Base-by-base conservation (phyloP, 2,329 filamentous ascomycete genomes). In the Aspergillus melleus region DNA sequence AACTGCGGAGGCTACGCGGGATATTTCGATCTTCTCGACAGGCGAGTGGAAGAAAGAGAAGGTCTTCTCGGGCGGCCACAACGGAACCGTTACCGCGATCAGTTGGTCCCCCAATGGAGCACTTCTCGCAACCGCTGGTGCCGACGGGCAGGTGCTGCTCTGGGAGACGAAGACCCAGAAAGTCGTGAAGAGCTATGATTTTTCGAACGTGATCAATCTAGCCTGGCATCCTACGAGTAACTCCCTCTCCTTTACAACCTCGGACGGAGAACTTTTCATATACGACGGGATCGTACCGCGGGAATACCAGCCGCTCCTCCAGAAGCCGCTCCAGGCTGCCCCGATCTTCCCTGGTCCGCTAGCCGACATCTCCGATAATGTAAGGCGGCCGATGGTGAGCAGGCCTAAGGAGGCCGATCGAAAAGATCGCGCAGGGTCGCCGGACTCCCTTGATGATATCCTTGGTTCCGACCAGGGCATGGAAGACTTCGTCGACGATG, bases 21-120 rank as follows among this genome's bases (percentile, higher is more conserved):
- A 96, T 72, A 87, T 96, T 29, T 90, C 96, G 70, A 86, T 97
- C 44, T 85, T 97, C 58, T 96, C 94, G n/a, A 88, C 88, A 62
- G 87, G 86, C 55, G 92, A 97, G 73, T 97, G 94, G 90, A 90
- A 92, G 72, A 89, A 90, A 66, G 92, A 98, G 74, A 86, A 90
- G 61, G 78, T 81, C 0, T 99, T 99, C 72, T 80, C 87, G 8
- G 87, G 88, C 30, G 92, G 90, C 0, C 95, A 98, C 71, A 87
- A 87, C 47, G 89, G 88, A 19, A 90, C 96, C 66, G 89, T 99
- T 60, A 96, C 92, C 0, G 90, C 93, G 2, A 78, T 96, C 39
- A 88, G 90, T 39, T 99, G 95, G 95, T 96, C 94, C 14, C 92
- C 92, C 1, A 99, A 99, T 71, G 95, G 95, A 44, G 91, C 93